Evolutionary conservation across 2,329 filamentous ascomycete species (phyloP).

Genomic region (Fusarium xyrophilum): DNA sequence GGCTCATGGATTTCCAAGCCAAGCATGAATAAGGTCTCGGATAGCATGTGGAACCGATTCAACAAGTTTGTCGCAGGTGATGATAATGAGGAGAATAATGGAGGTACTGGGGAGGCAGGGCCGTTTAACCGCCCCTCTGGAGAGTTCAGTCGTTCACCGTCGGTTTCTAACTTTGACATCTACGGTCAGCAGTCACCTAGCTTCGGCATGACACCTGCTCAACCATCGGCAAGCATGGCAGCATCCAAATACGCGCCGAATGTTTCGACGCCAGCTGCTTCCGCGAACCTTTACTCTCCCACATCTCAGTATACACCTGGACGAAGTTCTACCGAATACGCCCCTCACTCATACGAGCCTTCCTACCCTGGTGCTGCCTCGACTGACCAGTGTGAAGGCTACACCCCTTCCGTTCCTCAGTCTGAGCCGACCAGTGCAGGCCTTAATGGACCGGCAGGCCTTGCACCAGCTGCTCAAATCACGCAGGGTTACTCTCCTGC

Average conservation of each 20-base stretch:
- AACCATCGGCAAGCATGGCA: conserved; percentile 46
- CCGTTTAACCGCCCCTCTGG: conserved; percentile 83
- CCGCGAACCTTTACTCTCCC: conserved; percentile 45
- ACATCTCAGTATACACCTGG: conserved; percentile 60
- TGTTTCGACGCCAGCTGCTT: conserved; percentile 20
- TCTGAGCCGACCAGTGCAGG: conserved; percentile 19
- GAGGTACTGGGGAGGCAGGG: conserved; percentile 68
- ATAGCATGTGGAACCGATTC: conserved; percentile 88
- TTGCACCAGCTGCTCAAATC: conserved; percentile 40
- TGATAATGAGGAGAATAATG: conserved; percentile 80
- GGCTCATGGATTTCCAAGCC: conserved; percentile 93
- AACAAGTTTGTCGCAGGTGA: conserved; percentile 97
- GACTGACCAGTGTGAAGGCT: conserved; percentile 24
- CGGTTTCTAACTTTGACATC: conserved; percentile 73
- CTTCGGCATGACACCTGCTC: conserved; percentile 42
- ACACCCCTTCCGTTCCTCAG: conserved; percentile 30
- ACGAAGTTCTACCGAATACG: conserved; percentile 43
- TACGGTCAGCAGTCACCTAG: conserved; percentile 64
- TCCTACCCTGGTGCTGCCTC: conserved; percentile 30
- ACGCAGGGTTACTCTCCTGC: conserved; percentile 26
- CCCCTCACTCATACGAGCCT: conserved; percentile 49
- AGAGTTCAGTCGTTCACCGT: conserved; percentile 77
- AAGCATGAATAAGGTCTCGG: conserved; percentile 94
- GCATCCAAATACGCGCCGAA: conserved; percentile 51
- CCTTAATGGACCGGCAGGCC: conserved; percentile 11